phyloP scores from a whole-genome alignment of 2,329 filamentous ascomycete genomes.

The Exserohilum turcica region DNA sequence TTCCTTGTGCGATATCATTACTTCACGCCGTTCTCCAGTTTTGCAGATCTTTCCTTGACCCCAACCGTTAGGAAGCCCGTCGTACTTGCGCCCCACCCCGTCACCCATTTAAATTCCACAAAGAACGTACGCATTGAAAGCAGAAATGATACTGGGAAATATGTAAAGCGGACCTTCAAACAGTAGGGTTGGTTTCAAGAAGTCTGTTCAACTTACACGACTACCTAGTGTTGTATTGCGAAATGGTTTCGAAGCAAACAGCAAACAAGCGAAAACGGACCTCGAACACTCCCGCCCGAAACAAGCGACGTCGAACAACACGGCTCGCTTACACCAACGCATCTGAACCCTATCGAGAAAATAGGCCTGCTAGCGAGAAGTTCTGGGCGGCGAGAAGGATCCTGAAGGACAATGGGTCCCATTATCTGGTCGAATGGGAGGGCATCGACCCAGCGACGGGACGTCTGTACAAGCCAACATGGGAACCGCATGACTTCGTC shows the following conservation, averaged over 20 bases:
- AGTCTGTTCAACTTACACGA: conserved; percentile 2
- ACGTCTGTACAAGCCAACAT: conserved; percentile 6
- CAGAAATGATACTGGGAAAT: background rate
- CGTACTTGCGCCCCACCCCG: background rate
- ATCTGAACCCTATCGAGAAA: background rate
- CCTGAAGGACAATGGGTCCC: conserved; percentile 6
- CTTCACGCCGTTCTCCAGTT: background rate
- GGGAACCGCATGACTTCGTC: conserved; percentile 11
- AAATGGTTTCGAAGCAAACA: conserved; percentile 9
- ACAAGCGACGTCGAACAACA: conserved; percentile 7
- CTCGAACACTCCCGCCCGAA: conserved; percentile 1
- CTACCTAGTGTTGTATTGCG: conserved; percentile 1
- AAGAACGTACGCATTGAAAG: conserved; percentile 4
- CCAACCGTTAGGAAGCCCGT: conserved; percentile 1
- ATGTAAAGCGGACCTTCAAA: conserved; percentile 1
- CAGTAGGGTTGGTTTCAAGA: background rate
- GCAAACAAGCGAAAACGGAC: conserved; percentile 9
- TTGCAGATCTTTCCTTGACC: background rate
- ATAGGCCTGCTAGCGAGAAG: conserved; percentile 3
- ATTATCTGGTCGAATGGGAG: conserved; percentile 11
- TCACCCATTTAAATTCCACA: conserved; percentile 2
- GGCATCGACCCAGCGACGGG: conserved; percentile 7
- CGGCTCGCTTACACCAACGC: conserved; percentile 2
- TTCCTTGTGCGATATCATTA: background rate
- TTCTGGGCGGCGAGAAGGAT: conserved; percentile 12